These are phyloP conservation scores for Climacium dendroides DNA, from an alignment of 225 moss, liverwort and hornwort genomes.

Conservation along the genomic window DNA sequence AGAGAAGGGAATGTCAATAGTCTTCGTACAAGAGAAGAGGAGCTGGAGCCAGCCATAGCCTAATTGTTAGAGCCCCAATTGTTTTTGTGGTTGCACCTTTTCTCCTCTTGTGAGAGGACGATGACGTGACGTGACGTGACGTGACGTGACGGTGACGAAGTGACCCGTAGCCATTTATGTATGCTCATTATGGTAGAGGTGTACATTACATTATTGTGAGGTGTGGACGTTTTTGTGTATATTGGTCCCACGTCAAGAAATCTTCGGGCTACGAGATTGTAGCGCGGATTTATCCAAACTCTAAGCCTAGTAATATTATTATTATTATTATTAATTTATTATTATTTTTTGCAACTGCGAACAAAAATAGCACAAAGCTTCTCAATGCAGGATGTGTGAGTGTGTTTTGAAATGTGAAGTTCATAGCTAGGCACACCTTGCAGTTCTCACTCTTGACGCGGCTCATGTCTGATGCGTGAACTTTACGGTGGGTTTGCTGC, in stretches of 20 bases:
- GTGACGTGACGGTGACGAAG: neutral
- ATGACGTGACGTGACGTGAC: neutral
- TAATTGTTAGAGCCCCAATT: neutral
- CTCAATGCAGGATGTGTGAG: neutral
- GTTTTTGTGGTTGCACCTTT: neutral
- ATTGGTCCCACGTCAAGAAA: slow-evolving; percentile 25
- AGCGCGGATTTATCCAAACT: neutral
- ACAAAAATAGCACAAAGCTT: slow-evolving; percentile 3
- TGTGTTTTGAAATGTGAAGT: neutral
- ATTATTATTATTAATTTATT: too few relatives aligned
- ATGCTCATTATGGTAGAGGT: slow-evolving; percentile 13
- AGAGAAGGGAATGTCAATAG: neutral
- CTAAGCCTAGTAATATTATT: neutral
- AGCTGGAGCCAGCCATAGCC: neutral
- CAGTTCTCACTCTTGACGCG: neutral
- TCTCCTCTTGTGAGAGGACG: neutral
- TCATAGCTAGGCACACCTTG: neutral
- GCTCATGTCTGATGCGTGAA: neutral
- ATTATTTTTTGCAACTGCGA: neutral
- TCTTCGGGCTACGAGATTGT: slow-evolving; percentile 23
- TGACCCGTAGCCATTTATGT: slow-evolving; percentile 2
- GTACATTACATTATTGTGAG: slow-evolving; percentile 40
- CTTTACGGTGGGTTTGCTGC: neutral
- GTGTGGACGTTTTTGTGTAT: slow-evolving; percentile 60
- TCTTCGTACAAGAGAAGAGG: neutral